phyloP scores from a whole-genome alignment of 345 rosid genomes.

The Ricinus communis region DNA sequence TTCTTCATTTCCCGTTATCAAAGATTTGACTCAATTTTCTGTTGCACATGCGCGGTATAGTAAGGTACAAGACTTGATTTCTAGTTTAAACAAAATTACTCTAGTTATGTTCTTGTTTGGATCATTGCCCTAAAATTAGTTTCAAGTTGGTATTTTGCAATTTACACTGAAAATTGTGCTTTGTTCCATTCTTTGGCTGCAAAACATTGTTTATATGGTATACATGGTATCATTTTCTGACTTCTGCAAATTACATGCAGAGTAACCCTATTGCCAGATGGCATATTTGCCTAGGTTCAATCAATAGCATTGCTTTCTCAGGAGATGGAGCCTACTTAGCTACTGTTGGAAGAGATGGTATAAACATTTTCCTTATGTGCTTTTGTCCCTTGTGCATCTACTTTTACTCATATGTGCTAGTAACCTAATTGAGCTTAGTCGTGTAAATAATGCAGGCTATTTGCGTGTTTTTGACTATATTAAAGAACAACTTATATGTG shows the following conservation, averaged over 20 bases:
- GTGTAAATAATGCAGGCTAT: conserved; percentile 56
- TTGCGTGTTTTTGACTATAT: conserved; percentile 89
- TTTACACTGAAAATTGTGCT: not conserved
- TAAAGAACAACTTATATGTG: conserved; percentile 55
- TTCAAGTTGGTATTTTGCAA: conserved; percentile 4
- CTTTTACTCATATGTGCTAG: conserved; percentile 10
- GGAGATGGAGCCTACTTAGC: conserved; percentile 80
- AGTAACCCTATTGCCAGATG: conserved; percentile 97
- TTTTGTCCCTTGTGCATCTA: not conserved
- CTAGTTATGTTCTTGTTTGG: conserved; percentile 4
- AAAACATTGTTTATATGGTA: conserved; percentile 10
- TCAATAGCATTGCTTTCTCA: conserved; percentile 87
- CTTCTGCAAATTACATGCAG: conserved; percentile 49
- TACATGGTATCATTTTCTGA: conserved; percentile 18
- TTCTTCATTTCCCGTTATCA: conserved; percentile 86
- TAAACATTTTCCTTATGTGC: not conserved
- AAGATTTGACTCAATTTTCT: conserved; percentile 82
- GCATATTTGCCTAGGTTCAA: conserved; percentile 96
- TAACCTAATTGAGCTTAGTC: conserved; percentile 6
- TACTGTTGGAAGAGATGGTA: conserved; percentile 99
- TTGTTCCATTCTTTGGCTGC: not conserved
- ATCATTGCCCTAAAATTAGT: not conserved
- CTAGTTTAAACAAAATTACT: not conserved
- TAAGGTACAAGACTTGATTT: conserved; percentile 54
- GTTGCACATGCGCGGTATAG: conserved; percentile 90